phyloP scores from a whole-genome alignment of 495 filamentous ascomycete genomes.

The Hyaloscypha hepaticicola region DNA sequence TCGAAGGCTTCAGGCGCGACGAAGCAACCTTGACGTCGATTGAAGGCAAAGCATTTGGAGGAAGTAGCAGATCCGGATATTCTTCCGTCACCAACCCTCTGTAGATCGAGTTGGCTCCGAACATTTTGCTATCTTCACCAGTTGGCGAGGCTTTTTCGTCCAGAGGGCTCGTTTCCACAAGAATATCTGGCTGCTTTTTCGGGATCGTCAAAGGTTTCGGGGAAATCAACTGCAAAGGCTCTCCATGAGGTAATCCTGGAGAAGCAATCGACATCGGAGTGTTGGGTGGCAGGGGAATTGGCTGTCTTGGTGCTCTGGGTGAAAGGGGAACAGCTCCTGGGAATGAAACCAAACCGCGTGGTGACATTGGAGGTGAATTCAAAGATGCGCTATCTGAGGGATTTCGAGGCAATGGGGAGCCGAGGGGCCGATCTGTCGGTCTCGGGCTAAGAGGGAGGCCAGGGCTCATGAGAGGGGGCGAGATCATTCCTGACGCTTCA shows the following conservation, averaged over 20 bases:
- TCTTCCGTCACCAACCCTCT: constrained; percentile 74
- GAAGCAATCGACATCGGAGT: constrained; percentile 59
- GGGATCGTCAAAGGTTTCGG: constrained; percentile 40
- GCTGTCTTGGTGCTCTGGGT: constrained; percentile 66
- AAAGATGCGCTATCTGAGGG: constrained; percentile 48
- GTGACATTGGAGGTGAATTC: constrained; percentile 66
- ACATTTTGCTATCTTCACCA: constrained; percentile 3
- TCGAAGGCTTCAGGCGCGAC: constrained; percentile 87
- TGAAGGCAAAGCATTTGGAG: constrained; percentile 87
- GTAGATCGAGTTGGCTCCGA: constrained; percentile 45
- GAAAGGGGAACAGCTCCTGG: constrained; percentile 62
- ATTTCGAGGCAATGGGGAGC: constrained; percentile 68
- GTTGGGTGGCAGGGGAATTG: constrained; percentile 62
- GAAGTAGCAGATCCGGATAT: constrained; percentile 77
- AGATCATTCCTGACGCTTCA: constrained; percentile 34
- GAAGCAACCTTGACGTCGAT: constrained; percentile 85
- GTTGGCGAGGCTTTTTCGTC: constrained; percentile 18
- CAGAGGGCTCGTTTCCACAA: not conserved
- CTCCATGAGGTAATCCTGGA: constrained; percentile 36
- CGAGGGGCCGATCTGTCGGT: constrained; percentile 71
- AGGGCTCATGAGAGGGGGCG: constrained; percentile 70
- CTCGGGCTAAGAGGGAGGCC: constrained; percentile 87
- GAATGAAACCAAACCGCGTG: constrained; percentile 49
- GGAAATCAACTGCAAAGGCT: constrained; percentile 36
- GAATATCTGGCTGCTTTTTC: constrained; percentile 36